These are phyloP conservation scores for Beta macrorhiza DNA, from an alignment of 179 eudicot species.

Conservation along the genomic window DNA sequence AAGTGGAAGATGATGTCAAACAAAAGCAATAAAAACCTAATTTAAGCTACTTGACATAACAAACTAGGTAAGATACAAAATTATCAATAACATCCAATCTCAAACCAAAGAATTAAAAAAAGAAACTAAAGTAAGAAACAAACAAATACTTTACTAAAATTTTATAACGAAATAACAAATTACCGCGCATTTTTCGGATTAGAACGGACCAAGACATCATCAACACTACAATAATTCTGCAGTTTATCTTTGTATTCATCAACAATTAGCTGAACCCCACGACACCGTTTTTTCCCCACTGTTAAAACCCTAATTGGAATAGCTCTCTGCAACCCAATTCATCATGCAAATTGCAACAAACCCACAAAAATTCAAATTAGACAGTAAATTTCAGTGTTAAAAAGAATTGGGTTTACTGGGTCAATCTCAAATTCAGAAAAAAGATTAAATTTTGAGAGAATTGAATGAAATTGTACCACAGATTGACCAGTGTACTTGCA, in stretches of 20 bases:
- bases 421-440: neutral
- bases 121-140: neutral
- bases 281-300: conserved; percentile 68
- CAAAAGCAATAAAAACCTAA: neutral
- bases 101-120: neutral
- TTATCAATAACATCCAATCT: neutral
- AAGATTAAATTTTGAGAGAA: neutral
- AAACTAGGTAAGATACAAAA: neutral
- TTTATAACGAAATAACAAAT: neutral
- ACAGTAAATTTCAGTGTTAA: neutral
- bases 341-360: neutral
- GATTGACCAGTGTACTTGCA: conserved; percentile 66
- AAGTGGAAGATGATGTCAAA: neutral
- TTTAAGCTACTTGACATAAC: neutral
- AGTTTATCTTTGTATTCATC: conserved; percentile 72
- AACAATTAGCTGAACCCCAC: conserved; percentile 64
- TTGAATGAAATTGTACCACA: conserved; percentile 33
- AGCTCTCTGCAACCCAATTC: conserved; percentile 46
- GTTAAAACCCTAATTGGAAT: conserved; percentile 66
- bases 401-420: neutral
- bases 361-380: neutral
- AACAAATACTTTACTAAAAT: neutral
- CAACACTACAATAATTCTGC: conserved; percentile 53
- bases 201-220: conserved; percentile 61
- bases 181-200: conserved; percentile 84